Conservation (phyloP, 1,284 basidiomycete species). For the Papiliotrema laurentii region DNA sequence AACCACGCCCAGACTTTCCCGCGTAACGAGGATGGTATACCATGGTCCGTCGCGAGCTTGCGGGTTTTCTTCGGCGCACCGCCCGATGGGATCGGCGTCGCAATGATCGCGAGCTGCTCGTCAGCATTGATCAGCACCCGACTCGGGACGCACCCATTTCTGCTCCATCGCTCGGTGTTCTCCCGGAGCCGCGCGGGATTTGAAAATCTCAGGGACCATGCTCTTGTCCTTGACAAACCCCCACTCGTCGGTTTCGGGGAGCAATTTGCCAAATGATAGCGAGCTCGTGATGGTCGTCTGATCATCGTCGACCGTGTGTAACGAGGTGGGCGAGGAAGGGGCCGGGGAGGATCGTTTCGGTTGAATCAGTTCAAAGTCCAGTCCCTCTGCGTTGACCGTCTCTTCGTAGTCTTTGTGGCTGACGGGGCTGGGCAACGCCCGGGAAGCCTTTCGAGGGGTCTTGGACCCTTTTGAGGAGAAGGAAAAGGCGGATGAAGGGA, state of each 20-base stretch:
- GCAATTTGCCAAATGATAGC: neutral
- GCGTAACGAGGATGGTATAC: slow-evolving; percentile 76
- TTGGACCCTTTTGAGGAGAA: slow-evolving; percentile 17
- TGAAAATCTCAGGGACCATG: slow-evolving; percentile 38
- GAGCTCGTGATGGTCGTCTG: slow-evolving; percentile 5
- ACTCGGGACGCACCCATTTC: slow-evolving; percentile 40
- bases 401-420: slow-evolving; percentile 44
- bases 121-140: slow-evolving; percentile 2
- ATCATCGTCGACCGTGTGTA: neutral
- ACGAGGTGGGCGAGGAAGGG: slow-evolving; percentile 1
- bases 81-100: slow-evolving; percentile 59
- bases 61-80: slow-evolving; percentile 79
- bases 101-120: slow-evolving; percentile 60
- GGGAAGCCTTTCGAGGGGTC: slow-evolving; percentile 13
- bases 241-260: slow-evolving; percentile 42
- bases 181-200: slow-evolving; percentile 21
- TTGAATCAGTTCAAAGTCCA: slow-evolving; percentile 46
- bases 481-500: slow-evolving; percentile 23
- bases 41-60: slow-evolving; percentile 67
- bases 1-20: slow-evolving; percentile 77
- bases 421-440: slow-evolving; percentile 25
- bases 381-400: slow-evolving; percentile 40
- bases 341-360: slow-evolving; percentile 21
- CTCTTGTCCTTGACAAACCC: slow-evolving; percentile 38
- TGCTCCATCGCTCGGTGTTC: slow-evolving; percentile 38